Base-by-base conservation (phyloP, 495 filamentous ascomycete genomes). In the Hypomontagnella monticulosa region DNA sequence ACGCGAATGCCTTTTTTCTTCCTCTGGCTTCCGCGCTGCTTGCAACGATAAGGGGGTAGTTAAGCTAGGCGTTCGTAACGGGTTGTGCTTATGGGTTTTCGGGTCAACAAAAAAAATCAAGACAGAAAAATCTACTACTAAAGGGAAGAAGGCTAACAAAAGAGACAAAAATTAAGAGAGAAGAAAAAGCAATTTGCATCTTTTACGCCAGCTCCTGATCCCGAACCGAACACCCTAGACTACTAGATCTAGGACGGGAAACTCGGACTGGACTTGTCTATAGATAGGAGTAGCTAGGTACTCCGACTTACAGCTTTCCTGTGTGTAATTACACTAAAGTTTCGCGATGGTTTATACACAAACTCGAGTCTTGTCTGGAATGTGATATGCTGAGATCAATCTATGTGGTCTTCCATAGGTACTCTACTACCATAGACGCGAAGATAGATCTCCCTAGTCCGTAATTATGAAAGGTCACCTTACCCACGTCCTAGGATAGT, bases 11-110 rank as follows among this genome's bases (percentile, higher is more conserved):
- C 32, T 23, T 41, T 23, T 41, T 48, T 41, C 19, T 18, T 64
- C 47, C 20, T 40, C 15, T 40, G 32, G 12, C 20, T 46, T 46
- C 8, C 19, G 20, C 34, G 32, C 27, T 36, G 30, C 23, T 36
- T 23, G 57, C 20, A 50, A 64, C 42, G 41, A 34, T 55, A 27
- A 38, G 30, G 57, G 38, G 55, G 18, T 42, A 49, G 44, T 33
- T 49, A 18, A 49, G 44, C 41, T 49, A 18, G 47, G 61, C 61
- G 61, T 57, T 65, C 40, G 23, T 27, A 27, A 36, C 14, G 49
- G 49, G 37, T 52, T 52, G 47, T 11, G 15, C 18, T 52, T 19
- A 3, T 27, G 23, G 49, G 49, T 33, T 36, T 36, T 19, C 11
- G 49, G 49, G 49, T 40, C 34, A 52, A 16, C 16, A 40, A 52